Base-by-base conservation (phyloP, 495 filamentous ascomycete genomes). In the Mycothermus thermophilus region DNA sequence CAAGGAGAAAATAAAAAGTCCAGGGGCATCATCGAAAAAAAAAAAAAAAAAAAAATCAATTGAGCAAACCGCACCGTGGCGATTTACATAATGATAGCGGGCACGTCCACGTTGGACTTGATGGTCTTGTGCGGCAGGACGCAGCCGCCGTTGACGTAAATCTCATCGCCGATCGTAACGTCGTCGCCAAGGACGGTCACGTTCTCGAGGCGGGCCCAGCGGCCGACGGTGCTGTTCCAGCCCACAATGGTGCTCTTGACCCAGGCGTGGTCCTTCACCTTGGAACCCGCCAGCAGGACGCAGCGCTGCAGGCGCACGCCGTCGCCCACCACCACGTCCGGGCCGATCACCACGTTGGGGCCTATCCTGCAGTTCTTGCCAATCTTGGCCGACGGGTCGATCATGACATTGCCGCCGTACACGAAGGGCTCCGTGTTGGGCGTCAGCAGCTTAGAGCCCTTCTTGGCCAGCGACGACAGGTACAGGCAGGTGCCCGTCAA, bases 221-320 rank as follows among this genome's bases (percentile, higher is more conserved):
- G 77, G 41, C 90, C 90, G 23, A 99, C 83, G 22, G 77, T 79
- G 68, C 83, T 93, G 67, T 96, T 96, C 90, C 90, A 99, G 46
- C 90, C 90, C 9, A 99, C 88, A 54, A 99, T 99, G 46, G 90
- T 93, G 48, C 81, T 88, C 74, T 99, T 99, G 57, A 99, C 74
- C 90, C 90, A 99, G 8, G 90, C 90, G 59, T 99, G 90, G 58
- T 99, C 90, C 73, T 95, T 96, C 54, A 94, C 81, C 65, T 86
- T 95, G 55, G 79, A 79, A 48, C 83, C 80, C 39, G 77, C 73
- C 40, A 99, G 70, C 12, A 99, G 61, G 17, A 96, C 92, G 56
- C 83, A 93, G 38, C 90, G 79, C 63, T 99, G 90, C 47, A 99
- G 68, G 36, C 90, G 72, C 22, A 95, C 90, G 50, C 90, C 92